Base-by-base conservation (phyloP, 164 flowering plant species). In the Magnolia officinalis region DNA sequence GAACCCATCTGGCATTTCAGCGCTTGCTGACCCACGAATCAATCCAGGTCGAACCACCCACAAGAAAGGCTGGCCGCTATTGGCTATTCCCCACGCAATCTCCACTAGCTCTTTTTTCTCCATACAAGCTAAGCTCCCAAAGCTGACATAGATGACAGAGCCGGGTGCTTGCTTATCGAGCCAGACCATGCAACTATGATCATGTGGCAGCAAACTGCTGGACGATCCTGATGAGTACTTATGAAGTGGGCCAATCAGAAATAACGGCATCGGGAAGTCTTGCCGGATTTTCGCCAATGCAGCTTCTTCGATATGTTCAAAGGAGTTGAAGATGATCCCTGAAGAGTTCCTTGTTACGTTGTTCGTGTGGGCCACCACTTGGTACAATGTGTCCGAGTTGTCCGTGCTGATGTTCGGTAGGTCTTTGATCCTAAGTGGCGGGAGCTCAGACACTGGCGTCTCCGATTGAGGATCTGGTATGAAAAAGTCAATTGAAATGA, bases 31-130 rank as follows among this genome's bases (percentile, higher is more conserved):
- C 9, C 1, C 14, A 52, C 20, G 45, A 50, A 50, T 6, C 18
- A 69, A 77, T 0, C 80, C 83, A 0, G 85, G 80, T 37, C 87
- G 82, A 63, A 86, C 58, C 61, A 81, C 88, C 90, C 90, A 87
- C 72, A 87, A 77, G 76, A 85, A 87, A 5, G 83, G 84, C 6
- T 70, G 82, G 0, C 59, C 75, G 55, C 87, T 84, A 14, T 84
- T 78, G 67, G 80, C 85, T 6, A 87, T 19, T 0, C 88, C 88
- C 82, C 79, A 79, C 1, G 90, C 90, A 5, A 70, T 83, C 77
- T 85, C 84, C 11, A 58, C 64, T 1, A 86, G 63, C 10, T 79
- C 82, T 2, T 49, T 29, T 50, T 77, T 67, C 24, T 79, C 77
- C n/a, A 86, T 67, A 20, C 18, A 65, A 3, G 80, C 87, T 73